A percentile compares a stretch with the other conserved stretches of the same genome.
Conservation (phyloP, 257 asterid species). For the Pogostemon cablin region DNA sequence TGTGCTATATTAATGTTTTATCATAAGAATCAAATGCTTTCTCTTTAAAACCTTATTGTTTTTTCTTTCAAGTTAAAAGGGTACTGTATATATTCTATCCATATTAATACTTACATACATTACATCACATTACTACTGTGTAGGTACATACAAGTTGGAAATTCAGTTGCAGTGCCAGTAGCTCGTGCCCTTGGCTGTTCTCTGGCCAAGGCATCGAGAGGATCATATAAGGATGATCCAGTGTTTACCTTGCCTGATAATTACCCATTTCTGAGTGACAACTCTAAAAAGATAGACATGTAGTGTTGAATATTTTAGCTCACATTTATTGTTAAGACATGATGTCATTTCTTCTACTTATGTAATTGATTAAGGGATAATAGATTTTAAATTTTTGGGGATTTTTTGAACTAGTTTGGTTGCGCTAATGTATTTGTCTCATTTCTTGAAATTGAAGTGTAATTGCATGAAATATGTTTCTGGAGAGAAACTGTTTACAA, state of each 20-base stretch:
- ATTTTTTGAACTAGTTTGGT: too few relatives aligned
- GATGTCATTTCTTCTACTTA: neutral
- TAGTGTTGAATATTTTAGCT: too few relatives aligned
- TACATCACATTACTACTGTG: neutral
- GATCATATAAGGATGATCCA: conserved; percentile 43
- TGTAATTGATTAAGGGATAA: neutral
- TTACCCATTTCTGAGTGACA: conserved; percentile 39
- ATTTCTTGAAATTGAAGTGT: too few relatives aligned
- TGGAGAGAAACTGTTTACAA: too few relatives aligned
- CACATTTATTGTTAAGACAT: neutral
- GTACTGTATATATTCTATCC: too few relatives aligned
- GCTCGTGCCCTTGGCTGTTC: conserved; percentile 76
- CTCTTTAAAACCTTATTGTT: too few relatives aligned
- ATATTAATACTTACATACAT: too few relatives aligned
- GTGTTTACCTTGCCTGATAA: conserved; percentile 49
- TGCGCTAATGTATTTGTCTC: too few relatives aligned
- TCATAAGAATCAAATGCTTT: too few relatives aligned
- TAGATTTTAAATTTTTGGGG: neutral
- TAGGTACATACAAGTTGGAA: conserved; percentile 85
- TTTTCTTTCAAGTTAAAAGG: too few relatives aligned
- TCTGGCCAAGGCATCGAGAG: conserved; percentile 51
- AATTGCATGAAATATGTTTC: too few relatives aligned
- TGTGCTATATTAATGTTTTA: too few relatives aligned
- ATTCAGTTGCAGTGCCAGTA: conserved; percentile 91
- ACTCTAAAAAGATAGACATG: neutral